A percentile compares a stretch with the other conserved stretches of the same genome.
Conservation (phyloP, 129 eudicot genomes). For the Flaveria ramosissima region DNA sequence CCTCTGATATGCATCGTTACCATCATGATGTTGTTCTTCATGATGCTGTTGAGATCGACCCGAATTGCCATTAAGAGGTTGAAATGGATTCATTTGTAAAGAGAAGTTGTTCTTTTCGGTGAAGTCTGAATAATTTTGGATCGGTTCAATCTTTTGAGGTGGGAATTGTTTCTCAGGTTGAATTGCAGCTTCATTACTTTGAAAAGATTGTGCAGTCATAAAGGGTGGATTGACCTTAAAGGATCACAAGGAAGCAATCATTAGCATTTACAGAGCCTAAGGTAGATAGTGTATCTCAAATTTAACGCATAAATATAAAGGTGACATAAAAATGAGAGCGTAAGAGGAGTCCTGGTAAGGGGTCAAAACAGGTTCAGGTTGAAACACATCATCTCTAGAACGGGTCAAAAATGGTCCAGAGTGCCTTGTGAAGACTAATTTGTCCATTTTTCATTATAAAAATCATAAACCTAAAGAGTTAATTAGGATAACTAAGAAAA, state of each 20-base stretch:
- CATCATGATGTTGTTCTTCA: slow-evolving; percentile 46
- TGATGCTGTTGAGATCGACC: slow-evolving; percentile 53
- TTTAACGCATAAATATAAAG: neutral
- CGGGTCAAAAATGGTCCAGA: neutral
- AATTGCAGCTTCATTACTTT: slow-evolving; percentile 37
- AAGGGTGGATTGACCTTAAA: slow-evolving; percentile 45
- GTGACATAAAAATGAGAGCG: neutral
- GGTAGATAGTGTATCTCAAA: slow-evolving; percentile 10
- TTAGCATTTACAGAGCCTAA: slow-evolving; percentile 11
- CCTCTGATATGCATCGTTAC: slow-evolving; percentile 55
- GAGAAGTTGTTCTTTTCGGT: slow-evolving; percentile 36
- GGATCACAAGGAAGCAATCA: neutral
- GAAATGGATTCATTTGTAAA: slow-evolving; percentile 26
- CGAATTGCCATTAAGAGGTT: slow-evolving; percentile 30
- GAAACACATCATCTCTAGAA: neutral
- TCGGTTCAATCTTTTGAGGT: slow-evolving; percentile 39
- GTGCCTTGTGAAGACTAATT: neutral
- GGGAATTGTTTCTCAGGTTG: slow-evolving; percentile 49
- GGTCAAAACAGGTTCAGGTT: neutral
- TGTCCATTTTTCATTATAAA: neutral
- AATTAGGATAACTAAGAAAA: neutral
- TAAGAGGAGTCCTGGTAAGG: neutral
- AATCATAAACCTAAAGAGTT: neutral
- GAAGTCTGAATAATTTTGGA: slow-evolving; percentile 40
- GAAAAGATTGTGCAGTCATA: slow-evolving; percentile 57